phyloP scores from a whole-genome alignment of 495 filamentous ascomycete genomes.

The Hyaloscypha variabilis region DNA sequence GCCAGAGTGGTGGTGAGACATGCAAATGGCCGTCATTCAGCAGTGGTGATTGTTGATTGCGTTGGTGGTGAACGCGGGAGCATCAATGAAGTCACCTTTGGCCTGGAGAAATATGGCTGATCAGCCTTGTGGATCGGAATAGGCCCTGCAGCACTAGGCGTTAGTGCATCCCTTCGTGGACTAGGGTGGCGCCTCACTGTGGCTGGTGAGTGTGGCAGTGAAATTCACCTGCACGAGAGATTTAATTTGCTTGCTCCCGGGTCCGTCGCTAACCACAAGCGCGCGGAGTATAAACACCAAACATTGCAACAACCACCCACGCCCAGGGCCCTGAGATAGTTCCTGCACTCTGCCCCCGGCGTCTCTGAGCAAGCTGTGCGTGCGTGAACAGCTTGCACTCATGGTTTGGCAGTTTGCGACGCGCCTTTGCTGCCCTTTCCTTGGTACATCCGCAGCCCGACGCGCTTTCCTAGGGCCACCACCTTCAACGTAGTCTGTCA shows the following conservation, averaged over 20 bases:
- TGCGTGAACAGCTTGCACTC: not conserved
- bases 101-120: not conserved
- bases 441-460: not conserved
- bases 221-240: not conserved
- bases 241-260: not conserved
- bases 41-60: not conserved
- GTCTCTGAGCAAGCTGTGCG: not conserved
- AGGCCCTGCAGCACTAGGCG: not conserved
- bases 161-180: not conserved
- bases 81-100: not conserved
- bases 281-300: constrained; percentile 1
- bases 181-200: not conserved
- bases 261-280: not conserved
- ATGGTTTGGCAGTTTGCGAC: not conserved
- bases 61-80: not conserved
- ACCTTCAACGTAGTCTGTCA: not conserved
- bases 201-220: not conserved
- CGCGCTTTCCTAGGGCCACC: not conserved
- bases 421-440: not conserved
- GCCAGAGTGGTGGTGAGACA: not conserved
- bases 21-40: not conserved
- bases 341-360: not conserved
- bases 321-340: not conserved
- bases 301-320: not conserved
- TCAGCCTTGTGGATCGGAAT: constrained; percentile 1